These are phyloP conservation scores for Melaleuca alternifolia DNA, from an alignment of 345 rosid genomes.

Conservation along the genomic window DNA sequence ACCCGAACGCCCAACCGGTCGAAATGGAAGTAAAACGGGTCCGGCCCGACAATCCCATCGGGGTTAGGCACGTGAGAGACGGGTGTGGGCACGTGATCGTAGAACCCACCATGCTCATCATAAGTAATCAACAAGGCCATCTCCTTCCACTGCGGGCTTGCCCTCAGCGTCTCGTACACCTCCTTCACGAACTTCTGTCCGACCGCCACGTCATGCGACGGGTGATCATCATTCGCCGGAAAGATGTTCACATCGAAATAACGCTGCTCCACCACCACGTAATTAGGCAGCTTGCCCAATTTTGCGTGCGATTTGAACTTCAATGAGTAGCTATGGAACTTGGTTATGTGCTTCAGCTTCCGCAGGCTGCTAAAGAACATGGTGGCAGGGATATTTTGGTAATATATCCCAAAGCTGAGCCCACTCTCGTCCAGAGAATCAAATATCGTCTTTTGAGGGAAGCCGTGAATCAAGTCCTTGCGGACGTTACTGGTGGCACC, in stretches of 20 bases:
- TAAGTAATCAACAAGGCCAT: conserved; percentile 85
- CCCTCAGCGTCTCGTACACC: conserved; percentile 79
- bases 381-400: conserved; percentile 95
- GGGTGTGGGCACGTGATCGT: conserved; percentile 96
- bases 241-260: conserved; percentile 53
- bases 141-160: conserved; percentile 97
- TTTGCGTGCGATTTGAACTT: conserved; percentile 63
- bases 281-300: conserved; percentile 70
- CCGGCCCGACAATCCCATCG: conserved; percentile 86
- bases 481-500: conserved; percentile 80
- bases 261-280: conserved; percentile 82
- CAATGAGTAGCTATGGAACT: conserved; percentile 56
- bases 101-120: conserved; percentile 96
- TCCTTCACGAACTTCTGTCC: conserved; percentile 95
- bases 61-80: conserved; percentile 73
- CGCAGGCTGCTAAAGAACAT: conserved; percentile 69
- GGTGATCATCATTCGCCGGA: conserved; percentile 96
- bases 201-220: conserved; percentile 81
- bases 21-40: conserved; percentile 84
- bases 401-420: conserved; percentile 79
- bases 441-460: conserved; percentile 88
- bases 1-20: conserved; percentile 90
- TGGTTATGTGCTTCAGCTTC: conserved; percentile 50
- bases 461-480: conserved; percentile 78
- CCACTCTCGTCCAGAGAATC: conserved; percentile 83